Base-by-base conservation (phyloP, 495 filamentous ascomycete species). In the Penicillium coprophilum region DNA sequence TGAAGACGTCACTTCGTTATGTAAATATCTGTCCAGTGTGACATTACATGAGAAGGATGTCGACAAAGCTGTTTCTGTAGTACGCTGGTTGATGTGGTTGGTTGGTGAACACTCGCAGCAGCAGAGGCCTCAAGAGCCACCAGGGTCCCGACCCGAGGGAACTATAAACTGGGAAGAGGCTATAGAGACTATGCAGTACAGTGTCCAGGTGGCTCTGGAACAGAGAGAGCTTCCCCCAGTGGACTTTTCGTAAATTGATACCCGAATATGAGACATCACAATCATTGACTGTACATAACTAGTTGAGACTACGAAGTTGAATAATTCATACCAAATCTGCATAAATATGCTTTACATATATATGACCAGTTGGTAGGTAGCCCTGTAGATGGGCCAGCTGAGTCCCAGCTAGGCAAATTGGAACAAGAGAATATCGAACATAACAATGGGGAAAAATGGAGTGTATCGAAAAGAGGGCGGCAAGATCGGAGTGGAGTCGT, bases 1-100 rank as follows among this genome's bases (percentile, higher is more conserved):
- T 0, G 86, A 87, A 53, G 92, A 97, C 69, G 87, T 91, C n/a
- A 78, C 79, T 15, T 82, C 88, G 9, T 72, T 96, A 38, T 82
- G 73, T 40, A 76, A 67, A 57, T 96, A 95, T 71, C 62, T 96
- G 30, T 74, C 64, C 8, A 77, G 78, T 31, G 90, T 96, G 7
- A 80, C 93, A 0, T 32, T 68, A 3, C 85, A 90, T 27, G 92
- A 96, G 70, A 74, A 78, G 56, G 83, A 96, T 67, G 75, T 96
- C 72, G 83, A 80, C 17, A 94, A 94, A 69, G 88, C 83, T 5
- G 79, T 84, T 0, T 81, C 79, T 6, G 71, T 91, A 6, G 77
- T 86, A 1, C 80, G 74, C 57, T 96, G 91, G 90, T 50, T 96
- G 30, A 79, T 65, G 13, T 91, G 87, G 84, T 69, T 92, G 2